phyloP scores from a whole-genome alignment of 805 yeast genomes.

The Yamadazyma sp. region DNA sequence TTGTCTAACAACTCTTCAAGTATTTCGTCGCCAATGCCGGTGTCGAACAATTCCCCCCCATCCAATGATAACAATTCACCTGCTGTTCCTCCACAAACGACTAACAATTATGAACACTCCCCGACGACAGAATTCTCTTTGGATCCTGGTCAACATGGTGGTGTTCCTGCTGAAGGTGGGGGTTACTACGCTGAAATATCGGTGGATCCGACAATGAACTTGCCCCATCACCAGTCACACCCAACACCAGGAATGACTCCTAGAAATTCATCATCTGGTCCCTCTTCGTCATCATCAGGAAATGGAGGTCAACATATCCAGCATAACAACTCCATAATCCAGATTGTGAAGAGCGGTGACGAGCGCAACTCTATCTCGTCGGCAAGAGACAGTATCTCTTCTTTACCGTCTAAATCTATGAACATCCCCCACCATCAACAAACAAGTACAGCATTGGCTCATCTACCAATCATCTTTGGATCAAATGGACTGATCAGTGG shows the following conservation, averaged over 20 bases:
- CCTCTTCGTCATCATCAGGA: slow-evolving; percentile 8
- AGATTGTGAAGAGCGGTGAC: slow-evolving; percentile 33
- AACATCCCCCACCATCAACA: slow-evolving; percentile 48
- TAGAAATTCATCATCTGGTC: slow-evolving; percentile 28
- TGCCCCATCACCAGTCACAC: slow-evolving; percentile 43
- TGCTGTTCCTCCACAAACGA: slow-evolving; percentile 19
- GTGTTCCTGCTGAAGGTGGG: slow-evolving; percentile 31
- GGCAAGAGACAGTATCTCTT: slow-evolving; percentile 39
- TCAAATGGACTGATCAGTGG: slow-evolving; percentile 40
- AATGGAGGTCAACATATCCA: slow-evolving; percentile 7
- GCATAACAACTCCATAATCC: slow-evolving; percentile 43
- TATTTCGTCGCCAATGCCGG: slow-evolving; percentile 28
- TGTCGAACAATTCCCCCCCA: slow-evolving; percentile 18
- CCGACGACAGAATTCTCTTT: slow-evolving; percentile 18
- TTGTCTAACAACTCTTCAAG: slow-evolving; percentile 31
- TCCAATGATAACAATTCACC: slow-evolving; percentile 22
- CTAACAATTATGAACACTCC: slow-evolving; percentile 18
- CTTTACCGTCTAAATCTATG: slow-evolving; percentile 46
- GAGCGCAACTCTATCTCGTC: slow-evolving; percentile 37
- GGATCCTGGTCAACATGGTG: slow-evolving; percentile 31
- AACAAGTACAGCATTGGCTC: slow-evolving; percentile 39
- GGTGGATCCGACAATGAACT: slow-evolving; percentile 46
- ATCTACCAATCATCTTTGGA: slow-evolving; percentile 44
- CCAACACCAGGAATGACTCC: slow-evolving; percentile 26
- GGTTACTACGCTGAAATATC: slow-evolving; percentile 46